Base-by-base conservation (phyloP, 345 rosid species). In the Gossypium arboreum region DNA sequence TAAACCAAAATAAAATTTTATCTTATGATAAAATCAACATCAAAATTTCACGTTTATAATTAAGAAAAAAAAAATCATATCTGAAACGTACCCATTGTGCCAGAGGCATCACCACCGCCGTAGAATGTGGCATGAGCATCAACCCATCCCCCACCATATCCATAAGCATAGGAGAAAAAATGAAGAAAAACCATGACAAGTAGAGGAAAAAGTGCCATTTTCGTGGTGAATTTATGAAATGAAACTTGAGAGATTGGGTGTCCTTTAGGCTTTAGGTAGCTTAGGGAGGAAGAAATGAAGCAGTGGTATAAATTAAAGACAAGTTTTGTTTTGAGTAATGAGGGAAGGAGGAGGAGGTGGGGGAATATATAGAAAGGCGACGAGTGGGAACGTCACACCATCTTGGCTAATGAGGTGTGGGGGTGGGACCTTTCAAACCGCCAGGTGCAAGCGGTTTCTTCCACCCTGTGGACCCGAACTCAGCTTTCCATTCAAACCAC, bases 391-490 rank as follows among this genome's bases (percentile, higher is more conserved):
- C 79, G 75, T 80, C 75, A 78, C 39, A 16, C 47, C 68, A 64
- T 43, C 12, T 56, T 12, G 57, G 58, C 47, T 20, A 56, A 66
- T 75, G 66, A 52, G 75, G 2, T 45, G 25, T 68, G 80, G 43
- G 2, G 15, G 27, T 79, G 76, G 74, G 79, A 72, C 76, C 41
- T 12, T 79, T 43, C 8, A 62, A 77, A 77, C 75, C 74, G 79
- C 82, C 81, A 79, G 75, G 74, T 79, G 81, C 83, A 55, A 61
- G 60, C 52, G 16, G 17, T 72, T 56, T 57, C 63, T 10, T 62
- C 29, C 29, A 1, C 22, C 1, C 20, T 44, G 54, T 12, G 55
- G 39, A 45, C 24, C 55, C 54, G 17, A 3, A 20, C 9, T 12
- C 34, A 10, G 11, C n/a, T 18, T 41, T 20, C 2, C 18, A 15